Evolutionary conservation across 1,284 basidiomycete species (phyloP), one percentile per base, ranked within the genome.

Genomic region (Cutaneotrichosporon sp.): DNA sequence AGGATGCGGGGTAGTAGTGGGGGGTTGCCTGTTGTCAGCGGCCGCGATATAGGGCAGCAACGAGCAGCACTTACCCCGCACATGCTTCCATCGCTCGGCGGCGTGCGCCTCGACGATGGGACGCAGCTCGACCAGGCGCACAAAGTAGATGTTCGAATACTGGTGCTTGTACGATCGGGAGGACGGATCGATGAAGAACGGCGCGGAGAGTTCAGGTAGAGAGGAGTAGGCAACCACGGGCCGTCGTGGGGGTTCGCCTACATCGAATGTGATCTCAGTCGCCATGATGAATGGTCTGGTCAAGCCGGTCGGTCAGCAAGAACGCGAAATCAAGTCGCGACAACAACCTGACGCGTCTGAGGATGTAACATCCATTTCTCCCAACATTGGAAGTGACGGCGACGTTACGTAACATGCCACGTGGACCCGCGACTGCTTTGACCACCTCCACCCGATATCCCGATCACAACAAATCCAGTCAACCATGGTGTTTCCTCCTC

Each of bases 121-220:
- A 50, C 85, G 78, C 9, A 94, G 77, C 37, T 82, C 71, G 25
- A 81, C 79, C 11, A 96, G 78, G 22, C 91, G 76, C 14, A 87
- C 78, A 67, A 89, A 96, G 77, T 96, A 96, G 27, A 96, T 87
- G 67, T 92, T 94, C 3, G 92, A 84, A 75, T 93, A 96, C 73
- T 96, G 92, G 63, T 92, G 85, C 66, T 81, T 85, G 76, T 77
- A 79, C 8, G 70, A 73, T 34, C 70, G 53, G 8, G 63, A 55
- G 9, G 62, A 56, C 3, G 69, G 60, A 24, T 72, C 68, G 27
- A 77, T 65, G 17, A 69, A 45, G 59, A 77, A 77, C 14, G 71
- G 65, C 38, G 68, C 65, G 3, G 67, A 67, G 7, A 76, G 65
- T 32, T 71, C 70, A 1, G 73, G 60, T 3, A 75, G 51, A n/a